A percentile compares a stretch with the other conserved stretches of the same genome.
These are phyloP conservation scores for Monosporozyma siamensis DNA, from an alignment of 805 yeast species.

Conservation along the genomic window DNA sequence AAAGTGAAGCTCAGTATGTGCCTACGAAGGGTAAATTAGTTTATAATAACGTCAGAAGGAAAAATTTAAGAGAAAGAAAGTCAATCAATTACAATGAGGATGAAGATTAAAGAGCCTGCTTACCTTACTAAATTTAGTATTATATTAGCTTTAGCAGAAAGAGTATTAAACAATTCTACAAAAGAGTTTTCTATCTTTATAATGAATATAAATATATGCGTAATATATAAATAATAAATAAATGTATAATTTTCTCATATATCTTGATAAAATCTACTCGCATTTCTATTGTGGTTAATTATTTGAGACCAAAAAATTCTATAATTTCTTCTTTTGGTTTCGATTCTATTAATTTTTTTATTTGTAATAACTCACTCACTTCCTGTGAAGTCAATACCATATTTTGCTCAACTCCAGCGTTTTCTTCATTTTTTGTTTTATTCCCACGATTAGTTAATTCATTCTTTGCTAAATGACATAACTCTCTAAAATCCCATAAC, in stretches of 20 bases:
- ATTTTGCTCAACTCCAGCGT: neutral
- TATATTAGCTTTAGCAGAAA: neutral
- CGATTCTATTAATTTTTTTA: slow-evolving; percentile 51
- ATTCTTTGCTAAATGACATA: slow-evolving; percentile 35
- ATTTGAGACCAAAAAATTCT: slow-evolving; percentile 39
- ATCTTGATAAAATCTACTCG: too few relatives aligned
- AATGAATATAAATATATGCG: neutral
- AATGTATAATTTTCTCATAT: neutral
- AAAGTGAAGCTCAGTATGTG: slow-evolving; percentile 19
- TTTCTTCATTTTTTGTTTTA: neutral
- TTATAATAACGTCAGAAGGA: slow-evolving; percentile 23
- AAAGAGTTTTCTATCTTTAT: neutral
- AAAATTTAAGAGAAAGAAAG: slow-evolving; percentile 33
- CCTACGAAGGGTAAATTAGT: slow-evolving; percentile 9
- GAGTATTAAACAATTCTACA: neutral
- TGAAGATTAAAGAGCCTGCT: slow-evolving; percentile 17
- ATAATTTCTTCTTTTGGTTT: slow-evolving; percentile 64
- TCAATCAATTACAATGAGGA: slow-evolving; percentile 31
- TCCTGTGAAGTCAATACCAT: slow-evolving; percentile 30
- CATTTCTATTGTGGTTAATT: too few relatives aligned
- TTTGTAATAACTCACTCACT: slow-evolving; percentile 40
- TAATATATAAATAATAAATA: slow-evolving; percentile 1
- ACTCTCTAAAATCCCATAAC: slow-evolving; percentile 38
- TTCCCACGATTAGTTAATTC: slow-evolving; percentile 13
- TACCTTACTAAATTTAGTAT: too few relatives aligned